A percentile compares a stretch with the other conserved stretches of the same genome.
phyloP scores from a whole-genome alignment of 345 rosid species.

The Aurinia saxatilis region DNA sequence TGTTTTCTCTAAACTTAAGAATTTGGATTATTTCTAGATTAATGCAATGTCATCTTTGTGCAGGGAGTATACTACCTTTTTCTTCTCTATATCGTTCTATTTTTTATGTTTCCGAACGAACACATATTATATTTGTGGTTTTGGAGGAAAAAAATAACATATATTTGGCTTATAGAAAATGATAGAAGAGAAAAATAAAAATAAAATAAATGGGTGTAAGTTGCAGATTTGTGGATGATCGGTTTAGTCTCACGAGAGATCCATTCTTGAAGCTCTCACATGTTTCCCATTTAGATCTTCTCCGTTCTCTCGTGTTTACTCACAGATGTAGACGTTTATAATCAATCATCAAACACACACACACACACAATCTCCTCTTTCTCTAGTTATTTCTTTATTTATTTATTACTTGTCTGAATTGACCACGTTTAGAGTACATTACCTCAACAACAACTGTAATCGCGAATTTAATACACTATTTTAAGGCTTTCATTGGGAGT shows the following conservation, averaged over 20 bases:
- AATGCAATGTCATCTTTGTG: no score
- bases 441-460: not conserved
- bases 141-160: no score
- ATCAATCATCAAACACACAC: constrained; percentile 15
- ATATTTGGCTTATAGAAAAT: no score
- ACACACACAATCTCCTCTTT: constrained; percentile 1
- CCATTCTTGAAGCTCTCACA: constrained; percentile 28
- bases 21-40: no score
- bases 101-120: no score
- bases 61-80: no score
- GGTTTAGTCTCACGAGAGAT: constrained; percentile 38
- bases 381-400: constrained; percentile 3
- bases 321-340: constrained; percentile 28
- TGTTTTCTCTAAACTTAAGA: no score
- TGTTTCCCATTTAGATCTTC: constrained; percentile 31
- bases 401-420: not conserved
- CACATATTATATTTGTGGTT: no score
- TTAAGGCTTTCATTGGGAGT: not conserved
- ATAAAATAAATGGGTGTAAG: constrained; percentile 13
- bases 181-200: not conserved
- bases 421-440: not conserved
- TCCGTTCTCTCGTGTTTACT: constrained; percentile 32
- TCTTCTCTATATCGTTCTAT: no score
- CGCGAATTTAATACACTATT: not conserved
- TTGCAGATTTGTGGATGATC: constrained; percentile 14